Base-by-base conservation (phyloP, 176 grass and related monocot genomes). In the Zizania latifolia region DNA sequence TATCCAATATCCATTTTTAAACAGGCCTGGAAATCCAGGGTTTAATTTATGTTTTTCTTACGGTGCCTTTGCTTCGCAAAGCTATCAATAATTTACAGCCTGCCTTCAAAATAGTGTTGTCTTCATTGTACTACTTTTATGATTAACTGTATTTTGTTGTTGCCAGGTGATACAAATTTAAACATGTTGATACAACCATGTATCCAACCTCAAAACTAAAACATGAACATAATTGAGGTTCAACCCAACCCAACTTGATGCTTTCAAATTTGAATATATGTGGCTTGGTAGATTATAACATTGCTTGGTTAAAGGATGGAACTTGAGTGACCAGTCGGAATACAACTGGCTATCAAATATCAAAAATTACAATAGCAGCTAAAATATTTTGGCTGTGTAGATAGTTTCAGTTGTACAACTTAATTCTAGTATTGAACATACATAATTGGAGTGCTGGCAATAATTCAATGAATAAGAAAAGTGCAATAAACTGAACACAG, bases 221-320 rank as follows among this genome's bases (percentile, higher is more conserved):
- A 34, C 1, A 76, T 8, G 10, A 64, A 71, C 19, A 35, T 44
- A 59, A 4, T 60, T 68, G 33, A 19, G 31, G 48, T 68, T 23
- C n/a, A n/a, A 39, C 35, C 5, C 46, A 35, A 30, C 60, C 40
- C 61, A 61, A 15, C 22, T 31, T 62, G 53, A 3, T 19, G 16
- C 48, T 57, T 68, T 53, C 5, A 62, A 63, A 28, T 62, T 66
- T 70, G 33, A 58, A 35, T 85, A 72, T 30, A 54, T 78, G 62
- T 58, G 28, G 2, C 15, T 45, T 0, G 4, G 6, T 19, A 59
- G 31, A 81, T 68, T 54, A 51, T 36, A 28, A 40, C 13, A 45
- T 50, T 51, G 24, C 23, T 73, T 24, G 14, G 14, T 53, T 46
- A 13, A 74, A 80, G 32, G 44, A 31, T 32, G 12, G 14, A 81